These are phyloP conservation scores for Escallonia rubra DNA, from an alignment of 129 eudicot species.

Conservation along the genomic window DNA sequence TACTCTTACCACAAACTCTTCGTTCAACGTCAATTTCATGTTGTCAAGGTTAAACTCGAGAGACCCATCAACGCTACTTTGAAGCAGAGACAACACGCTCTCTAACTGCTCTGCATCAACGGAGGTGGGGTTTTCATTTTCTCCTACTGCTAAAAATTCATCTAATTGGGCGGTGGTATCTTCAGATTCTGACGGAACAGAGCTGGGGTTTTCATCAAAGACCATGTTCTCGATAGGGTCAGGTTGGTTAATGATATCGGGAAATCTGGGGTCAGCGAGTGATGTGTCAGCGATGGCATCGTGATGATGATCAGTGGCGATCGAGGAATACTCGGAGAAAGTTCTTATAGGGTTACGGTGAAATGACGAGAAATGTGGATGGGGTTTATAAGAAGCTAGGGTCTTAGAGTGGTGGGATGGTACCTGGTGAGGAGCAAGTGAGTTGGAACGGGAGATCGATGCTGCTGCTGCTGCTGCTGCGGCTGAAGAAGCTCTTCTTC, in stretches of 20 bases:
- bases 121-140: slow-evolving; percentile 9
- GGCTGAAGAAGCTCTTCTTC: too few species aligned
- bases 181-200: background rate
- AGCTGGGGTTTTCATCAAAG: slow-evolving; percentile 5
- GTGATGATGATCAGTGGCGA: background rate
- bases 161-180: background rate
- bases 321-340: background rate
- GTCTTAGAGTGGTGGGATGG: background rate
- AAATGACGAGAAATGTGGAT: background rate
- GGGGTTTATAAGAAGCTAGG: background rate
- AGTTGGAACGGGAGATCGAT: too few species aligned
- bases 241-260: background rate
- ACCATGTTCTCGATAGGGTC: background rate
- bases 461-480: too few species aligned
- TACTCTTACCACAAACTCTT: slow-evolving; percentile 60
- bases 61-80: slow-evolving; percentile 31
- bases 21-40: slow-evolving; percentile 41
- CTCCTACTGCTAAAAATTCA: background rate
- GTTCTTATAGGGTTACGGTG: background rate
- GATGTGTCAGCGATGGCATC: background rate
- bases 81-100: slow-evolving; percentile 45
- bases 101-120: slow-evolving; percentile 38
- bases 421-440: too few species aligned
- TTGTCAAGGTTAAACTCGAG: slow-evolving; percentile 34
- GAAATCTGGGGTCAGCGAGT: background rate